These are phyloP conservation scores for Globisporangium yorkense DNA, from an alignment of 352 stramenopile genomes.

Conservation along the genomic window DNA sequence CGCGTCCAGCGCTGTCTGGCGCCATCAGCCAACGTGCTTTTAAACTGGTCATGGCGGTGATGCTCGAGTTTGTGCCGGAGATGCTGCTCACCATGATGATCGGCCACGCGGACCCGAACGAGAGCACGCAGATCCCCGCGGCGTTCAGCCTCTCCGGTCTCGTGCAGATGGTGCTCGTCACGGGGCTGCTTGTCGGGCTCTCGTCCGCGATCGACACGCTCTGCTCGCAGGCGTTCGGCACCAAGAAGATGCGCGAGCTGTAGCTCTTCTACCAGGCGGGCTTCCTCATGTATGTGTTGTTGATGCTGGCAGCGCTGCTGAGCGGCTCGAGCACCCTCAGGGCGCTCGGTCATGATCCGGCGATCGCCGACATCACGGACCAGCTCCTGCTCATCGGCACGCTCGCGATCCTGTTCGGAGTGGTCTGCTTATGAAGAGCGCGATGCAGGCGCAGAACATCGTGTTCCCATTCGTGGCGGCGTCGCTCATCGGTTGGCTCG, in stretches of 20 bases:
- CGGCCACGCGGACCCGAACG: conserved; percentile 17
- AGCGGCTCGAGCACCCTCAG: conserved; percentile 21
- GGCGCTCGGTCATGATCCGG: conserved; percentile 25
- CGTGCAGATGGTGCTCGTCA: conserved; percentile 16
- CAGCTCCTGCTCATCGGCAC: conserved; percentile 17
- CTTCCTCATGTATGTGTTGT: conserved; percentile 17
- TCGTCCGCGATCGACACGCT: conserved; percentile 29
- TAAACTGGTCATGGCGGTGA: neutral
- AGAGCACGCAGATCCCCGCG: conserved; percentile 36
- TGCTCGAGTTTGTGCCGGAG: conserved; percentile 33
- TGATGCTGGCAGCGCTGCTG: conserved; percentile 13
- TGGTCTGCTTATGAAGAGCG: conserved; percentile 21
- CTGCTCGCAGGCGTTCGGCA: conserved; percentile 32
- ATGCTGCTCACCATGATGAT: conserved; percentile 35
- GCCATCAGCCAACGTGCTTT: too few relatives aligned
- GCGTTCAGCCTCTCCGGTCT: conserved; percentile 16
- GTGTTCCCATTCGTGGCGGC: conserved; percentile 23
- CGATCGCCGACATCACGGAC: conserved; percentile 16
- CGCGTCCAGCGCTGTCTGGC: too few relatives aligned
- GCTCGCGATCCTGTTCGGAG: conserved; percentile 17
- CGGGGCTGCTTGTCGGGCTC: conserved; percentile 19
- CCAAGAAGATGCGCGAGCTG: conserved; percentile 22
- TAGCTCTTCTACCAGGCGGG: conserved; percentile 36
- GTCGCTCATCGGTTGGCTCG: conserved; percentile 16
- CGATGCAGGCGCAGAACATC: conserved; percentile 34